Evolutionary conservation across 2,329 filamentous ascomycete genomes (phyloP), one percentile per base, ranked within the genome.

Genomic region (Acrocalymma vagum): DNA sequence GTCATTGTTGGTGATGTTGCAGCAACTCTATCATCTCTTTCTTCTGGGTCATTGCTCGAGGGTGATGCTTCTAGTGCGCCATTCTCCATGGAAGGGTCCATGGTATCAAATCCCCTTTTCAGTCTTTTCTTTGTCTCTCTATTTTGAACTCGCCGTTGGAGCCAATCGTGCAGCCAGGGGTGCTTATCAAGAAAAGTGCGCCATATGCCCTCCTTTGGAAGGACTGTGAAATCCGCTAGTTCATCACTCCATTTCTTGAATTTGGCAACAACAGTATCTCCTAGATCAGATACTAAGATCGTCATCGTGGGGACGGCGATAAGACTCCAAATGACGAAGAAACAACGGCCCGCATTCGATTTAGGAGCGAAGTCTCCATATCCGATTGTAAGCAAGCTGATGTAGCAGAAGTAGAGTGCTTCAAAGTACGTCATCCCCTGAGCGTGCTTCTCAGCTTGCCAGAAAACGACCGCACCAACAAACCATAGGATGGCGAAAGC

Each of bases 261-360:
- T 25, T 74, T 76, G 3, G 73, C 71, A 9, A 96, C 85, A 14
- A 96, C 80, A 0, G 92, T 96, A 58, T 95, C 87, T 16, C 88
- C 88, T 44, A 94, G 48, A 38, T 70, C 60, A 0, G 54, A 61
- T 8, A 70, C 58, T 9, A 96, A 79, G 13, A 95, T 85, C 0
- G 92, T 95, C 80, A 92, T 92, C 2, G 88, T 92, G 0, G 92
- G 92, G 3, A 96, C 78, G 0, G 91, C 90, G 17, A 96, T 79
- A 1, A 96, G 68, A 10, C 86, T 89, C 92, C 92, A 96, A 40
- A 96, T 85, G n/a, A 96, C 88, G 58, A 95, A 96, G 65, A 96
- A 95, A 0, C 88, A 83, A 38, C 88, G 85, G 1, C 88, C 90
- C 0, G 85, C 80, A 50, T 91, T 92, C 2, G 86, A 88, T n/a